Base-by-base conservation (phyloP, 2,329 filamentous ascomycete species). In the Colletotrichum tanaceti region DNA sequence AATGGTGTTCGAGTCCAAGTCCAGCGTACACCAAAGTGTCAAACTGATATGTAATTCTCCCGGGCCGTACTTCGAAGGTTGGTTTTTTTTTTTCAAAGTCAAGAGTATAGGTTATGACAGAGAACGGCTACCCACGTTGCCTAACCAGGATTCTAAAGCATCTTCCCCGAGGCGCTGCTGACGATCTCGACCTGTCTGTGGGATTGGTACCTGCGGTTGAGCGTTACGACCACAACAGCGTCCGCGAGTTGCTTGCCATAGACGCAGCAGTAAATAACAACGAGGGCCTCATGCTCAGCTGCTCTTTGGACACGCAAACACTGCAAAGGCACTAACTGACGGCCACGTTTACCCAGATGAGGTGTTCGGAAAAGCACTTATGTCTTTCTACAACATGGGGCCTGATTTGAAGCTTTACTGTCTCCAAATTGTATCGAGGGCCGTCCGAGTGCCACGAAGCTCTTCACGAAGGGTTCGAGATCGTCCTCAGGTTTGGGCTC, bases 61-160 rank as follows among this genome's bases (percentile, higher is more conserved):
- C 4, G 1, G 6, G 24, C 16, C 9, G 20, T 2, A 6, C 1
- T 65, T 61, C 22, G 14, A 11, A 4, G 57, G 5, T 2, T 69
- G 66, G 66, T 69, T 57, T 57, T 64, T 46, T 5, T 41, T 47
- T n/a, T n/a, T n/a, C n/a, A n/a, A n/a, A n/a, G n/a, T n/a, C n/a
- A n/a, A n/a, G n/a, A n/a, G n/a, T n/a, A n/a, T n/a, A n/a, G n/a
- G n/a, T n/a, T n/a, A n/a, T n/a, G n/a, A 54, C 52, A 39, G n/a
- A 54, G 0, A 7, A 39, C 20, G 52, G 35, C 2, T 39, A 54
- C 1, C 32, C 52, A 24, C 52, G 52, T 35, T 54, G 52, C 20
- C 52, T 32, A 10, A 20, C 32, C 10, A 13, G 38, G 32, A 38
- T 9, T 4, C 18, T 54, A 13, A 20, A 39, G 10, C 38, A 54